A percentile compares a stretch with the other conserved stretches of the same genome.
Conservation (phyloP, 306 rosid genomes). For the Benincasa hispida region DNA sequence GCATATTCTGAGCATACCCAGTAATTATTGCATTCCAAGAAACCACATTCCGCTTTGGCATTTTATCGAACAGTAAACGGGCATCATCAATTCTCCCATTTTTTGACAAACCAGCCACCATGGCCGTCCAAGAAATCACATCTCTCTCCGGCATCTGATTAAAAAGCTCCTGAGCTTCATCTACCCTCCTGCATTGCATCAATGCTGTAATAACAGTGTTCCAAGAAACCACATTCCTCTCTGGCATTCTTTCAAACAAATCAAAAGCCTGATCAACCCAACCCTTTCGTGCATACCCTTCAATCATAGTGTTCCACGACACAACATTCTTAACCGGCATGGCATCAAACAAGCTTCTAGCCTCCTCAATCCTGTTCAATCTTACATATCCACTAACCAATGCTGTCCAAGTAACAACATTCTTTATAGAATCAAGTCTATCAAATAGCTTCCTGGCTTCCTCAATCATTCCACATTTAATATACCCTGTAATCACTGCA, state of each 20-base stretch:
- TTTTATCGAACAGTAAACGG: conserved; percentile 21
- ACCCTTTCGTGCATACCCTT: conserved; percentile 24
- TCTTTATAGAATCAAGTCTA: conserved; percentile 26
- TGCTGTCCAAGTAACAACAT: conserved; percentile 44
- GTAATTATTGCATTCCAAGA: conserved; percentile 42
- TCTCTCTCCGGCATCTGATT: conserved; percentile 28
- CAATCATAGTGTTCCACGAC: conserved; percentile 47
- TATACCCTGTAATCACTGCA: conserved; percentile 27
- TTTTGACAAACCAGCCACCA: conserved; percentile 27
- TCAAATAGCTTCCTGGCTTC: conserved; percentile 34
- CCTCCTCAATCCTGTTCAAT: conserved; percentile 21
- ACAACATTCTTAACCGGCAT: conserved; percentile 41
- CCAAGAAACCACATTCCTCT: conserved; percentile 41
- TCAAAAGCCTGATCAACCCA: conserved; percentile 20
- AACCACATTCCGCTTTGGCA: conserved; percentile 30
- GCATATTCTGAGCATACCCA: conserved; percentile 26
- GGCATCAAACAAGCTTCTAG: conserved; percentile 23
- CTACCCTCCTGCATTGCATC: conserved; percentile 19
- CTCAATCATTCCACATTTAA: conserved; percentile 24
- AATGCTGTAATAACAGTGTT: conserved; percentile 27
- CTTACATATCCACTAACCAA: conserved; percentile 29
- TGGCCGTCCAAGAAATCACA: conserved; percentile 39
- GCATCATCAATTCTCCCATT: conserved; percentile 40
- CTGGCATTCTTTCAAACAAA: conserved; percentile 30
- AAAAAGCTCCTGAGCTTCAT: conserved; percentile 24